Conservation (phyloP, 306 rosid species). For the Dalbergia cochinchinensis region DNA sequence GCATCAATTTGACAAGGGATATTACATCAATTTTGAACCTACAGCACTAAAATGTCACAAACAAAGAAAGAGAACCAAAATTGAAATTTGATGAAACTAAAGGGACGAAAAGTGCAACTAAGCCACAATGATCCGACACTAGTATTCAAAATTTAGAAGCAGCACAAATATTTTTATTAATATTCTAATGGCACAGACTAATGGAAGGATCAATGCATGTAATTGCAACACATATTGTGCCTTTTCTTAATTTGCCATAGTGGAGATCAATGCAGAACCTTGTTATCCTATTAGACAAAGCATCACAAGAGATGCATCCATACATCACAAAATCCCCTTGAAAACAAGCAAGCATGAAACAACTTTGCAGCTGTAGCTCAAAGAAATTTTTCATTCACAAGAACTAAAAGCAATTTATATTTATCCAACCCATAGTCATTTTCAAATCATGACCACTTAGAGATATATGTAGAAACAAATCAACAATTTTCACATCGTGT, state of each 20-base stretch:
- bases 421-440: background rate
- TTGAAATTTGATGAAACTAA: background rate
- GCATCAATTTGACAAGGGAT: background rate
- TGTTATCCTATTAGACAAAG: background rate
- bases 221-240: background rate
- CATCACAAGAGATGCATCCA: background rate
- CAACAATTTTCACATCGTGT: background rate
- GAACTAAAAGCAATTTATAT: background rate
- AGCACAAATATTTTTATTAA: no score
- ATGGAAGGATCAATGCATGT: background rate
- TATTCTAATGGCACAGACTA: background rate
- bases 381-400: background rate
- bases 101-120: background rate
- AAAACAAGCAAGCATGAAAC: background rate
- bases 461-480: background rate
- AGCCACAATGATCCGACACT: background rate
- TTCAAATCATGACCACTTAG: background rate
- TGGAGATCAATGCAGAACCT: background rate
- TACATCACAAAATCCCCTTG: background rate
- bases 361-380: background rate
- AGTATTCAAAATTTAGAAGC: background rate
- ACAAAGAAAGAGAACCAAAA: background rate
- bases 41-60: background rate
- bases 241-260: background rate
- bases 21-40: background rate